Evolutionary conservation across 148 eudicot species (phyloP).

Genomic region (Rhododendron ferrugineum): DNA sequence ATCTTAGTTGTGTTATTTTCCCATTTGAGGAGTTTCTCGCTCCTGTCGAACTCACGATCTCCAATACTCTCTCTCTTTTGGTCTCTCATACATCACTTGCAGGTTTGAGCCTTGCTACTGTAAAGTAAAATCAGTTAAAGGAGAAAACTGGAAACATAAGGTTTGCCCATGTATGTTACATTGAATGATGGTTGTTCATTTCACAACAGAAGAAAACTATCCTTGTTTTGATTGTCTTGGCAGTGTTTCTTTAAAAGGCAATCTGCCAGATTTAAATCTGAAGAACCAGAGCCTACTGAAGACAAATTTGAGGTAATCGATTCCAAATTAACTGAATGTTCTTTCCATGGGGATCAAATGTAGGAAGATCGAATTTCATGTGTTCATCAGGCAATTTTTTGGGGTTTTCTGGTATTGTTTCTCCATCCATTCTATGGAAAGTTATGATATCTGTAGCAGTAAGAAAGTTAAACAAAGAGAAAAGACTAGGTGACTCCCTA

Average conservation of each 20-base stretch:
- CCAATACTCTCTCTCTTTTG: too few species aligned
- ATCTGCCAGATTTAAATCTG: constrained; percentile 34
- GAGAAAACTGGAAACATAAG: constrained; percentile 27
- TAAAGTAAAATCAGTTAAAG: not conserved
- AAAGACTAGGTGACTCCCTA: too few species aligned
- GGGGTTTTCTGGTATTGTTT: not conserved
- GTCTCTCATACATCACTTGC: too few species aligned
- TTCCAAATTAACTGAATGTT: not conserved
- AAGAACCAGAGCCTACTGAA: constrained; percentile 19
- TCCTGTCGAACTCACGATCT: too few species aligned
- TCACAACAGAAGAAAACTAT: not conserved
- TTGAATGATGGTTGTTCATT: not conserved
- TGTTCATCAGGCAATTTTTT: not conserved
- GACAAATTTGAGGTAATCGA: constrained; percentile 19
- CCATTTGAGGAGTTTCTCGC: too few species aligned
- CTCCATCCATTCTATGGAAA: not conserved
- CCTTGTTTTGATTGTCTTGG: not conserved
- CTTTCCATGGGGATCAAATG: constrained; percentile 9
- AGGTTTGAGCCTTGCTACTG: too few species aligned
- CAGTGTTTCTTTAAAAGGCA: constrained; percentile 30
- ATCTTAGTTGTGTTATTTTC: too few species aligned
- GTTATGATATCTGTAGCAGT: not conserved
- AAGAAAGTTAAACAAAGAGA: not conserved
- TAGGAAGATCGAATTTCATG: constrained; percentile 12
- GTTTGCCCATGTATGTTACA: constrained; percentile 14